Evolutionary conservation across 2,329 filamentous ascomycete genomes (phyloP).

Genomic region (Trichoderma asperellum): DNA sequence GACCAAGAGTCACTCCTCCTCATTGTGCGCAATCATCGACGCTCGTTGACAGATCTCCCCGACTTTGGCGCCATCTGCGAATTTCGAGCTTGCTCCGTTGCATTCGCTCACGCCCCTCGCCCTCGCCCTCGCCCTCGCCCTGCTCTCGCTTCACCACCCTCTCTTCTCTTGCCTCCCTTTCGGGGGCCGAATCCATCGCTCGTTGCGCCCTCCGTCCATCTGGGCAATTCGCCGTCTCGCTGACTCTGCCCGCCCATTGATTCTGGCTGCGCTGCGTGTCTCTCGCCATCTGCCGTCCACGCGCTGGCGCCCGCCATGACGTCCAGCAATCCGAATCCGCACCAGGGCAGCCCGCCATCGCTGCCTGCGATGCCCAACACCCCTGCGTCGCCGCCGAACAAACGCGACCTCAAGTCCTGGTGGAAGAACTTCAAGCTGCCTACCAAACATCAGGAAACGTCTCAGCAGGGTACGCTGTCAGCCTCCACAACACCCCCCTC

Average conservation of each 20-base stretch:
- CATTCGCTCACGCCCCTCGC: conserved; percentile 3
- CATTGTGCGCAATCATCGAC: conserved; percentile 22
- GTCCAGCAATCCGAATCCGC: conserved; percentile 42
- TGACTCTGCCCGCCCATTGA: conserved; percentile 15
- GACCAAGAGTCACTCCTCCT: background rate
- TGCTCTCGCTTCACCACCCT: background rate
- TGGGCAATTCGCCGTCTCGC: background rate
- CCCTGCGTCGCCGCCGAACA: conserved; percentile 74
- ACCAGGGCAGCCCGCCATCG: conserved; percentile 40
- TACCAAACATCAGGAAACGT: conserved; percentile 57
- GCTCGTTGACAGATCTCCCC: background rate
- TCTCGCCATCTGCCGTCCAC: background rate
- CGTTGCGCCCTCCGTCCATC: background rate
- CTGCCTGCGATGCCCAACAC: conserved; percentile 40
- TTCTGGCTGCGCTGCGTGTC: conserved; percentile 17
- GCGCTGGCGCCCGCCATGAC: conserved; percentile 38
- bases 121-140: background rate
- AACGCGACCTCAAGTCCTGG: conserved; percentile 90
- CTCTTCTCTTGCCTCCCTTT: conserved; percentile 8
- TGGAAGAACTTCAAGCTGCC: conserved; percentile 92
- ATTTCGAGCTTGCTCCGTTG: background rate
- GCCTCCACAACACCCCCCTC: conserved; percentile 5
- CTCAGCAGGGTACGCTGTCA: conserved; percentile 50
- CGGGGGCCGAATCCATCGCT: conserved; percentile 16
- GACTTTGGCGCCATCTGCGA: conserved; percentile 6